A percentile compares a stretch with the other conserved stretches of the same genome.
Evolutionary conservation across 2,329 filamentous ascomycete species (phyloP).

Genomic region (Arthrobotrys musiformis): DNA sequence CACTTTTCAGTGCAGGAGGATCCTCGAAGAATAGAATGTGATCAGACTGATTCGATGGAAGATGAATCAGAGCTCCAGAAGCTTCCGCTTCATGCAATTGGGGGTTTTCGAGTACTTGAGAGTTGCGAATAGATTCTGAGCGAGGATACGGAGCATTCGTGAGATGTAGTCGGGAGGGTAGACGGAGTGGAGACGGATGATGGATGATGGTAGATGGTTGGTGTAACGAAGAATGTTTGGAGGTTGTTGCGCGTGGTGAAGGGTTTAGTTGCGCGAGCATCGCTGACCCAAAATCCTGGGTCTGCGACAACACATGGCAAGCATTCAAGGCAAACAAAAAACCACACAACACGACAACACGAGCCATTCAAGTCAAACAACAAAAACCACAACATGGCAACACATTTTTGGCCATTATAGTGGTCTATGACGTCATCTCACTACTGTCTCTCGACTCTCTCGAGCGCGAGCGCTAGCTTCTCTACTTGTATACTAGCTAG

Average conservation of each 20-base stretch:
- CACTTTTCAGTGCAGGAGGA: constrained; percentile 1
- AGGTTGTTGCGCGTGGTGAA: background rate
- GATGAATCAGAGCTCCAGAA: background rate
- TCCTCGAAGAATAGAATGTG: background rate
- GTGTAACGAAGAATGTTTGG: background rate
- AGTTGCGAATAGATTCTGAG: background rate
- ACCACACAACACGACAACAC: too few species aligned
- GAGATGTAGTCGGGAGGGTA: background rate
- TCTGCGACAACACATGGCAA: background rate
- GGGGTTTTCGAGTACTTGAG: background rate
- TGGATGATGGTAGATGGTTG: too few species aligned
- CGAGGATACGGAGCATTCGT: background rate
- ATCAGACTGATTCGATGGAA: too few species aligned
- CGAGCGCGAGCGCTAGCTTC: too few species aligned
- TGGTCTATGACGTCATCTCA: background rate
- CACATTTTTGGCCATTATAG: background rate
- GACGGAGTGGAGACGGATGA: background rate
- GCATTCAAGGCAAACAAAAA: too few species aligned
- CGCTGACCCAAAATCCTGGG: too few species aligned
- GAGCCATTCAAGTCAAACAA: too few species aligned
- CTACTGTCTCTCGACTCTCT: too few species aligned
- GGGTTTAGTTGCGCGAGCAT: background rate
- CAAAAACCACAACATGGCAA: background rate
- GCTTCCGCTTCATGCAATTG: background rate
- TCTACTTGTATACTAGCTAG: too few species aligned